Evolutionary conservation across 2,329 filamentous ascomycete species (phyloP).

Genomic region (Daldinia eschscholtzii): DNA sequence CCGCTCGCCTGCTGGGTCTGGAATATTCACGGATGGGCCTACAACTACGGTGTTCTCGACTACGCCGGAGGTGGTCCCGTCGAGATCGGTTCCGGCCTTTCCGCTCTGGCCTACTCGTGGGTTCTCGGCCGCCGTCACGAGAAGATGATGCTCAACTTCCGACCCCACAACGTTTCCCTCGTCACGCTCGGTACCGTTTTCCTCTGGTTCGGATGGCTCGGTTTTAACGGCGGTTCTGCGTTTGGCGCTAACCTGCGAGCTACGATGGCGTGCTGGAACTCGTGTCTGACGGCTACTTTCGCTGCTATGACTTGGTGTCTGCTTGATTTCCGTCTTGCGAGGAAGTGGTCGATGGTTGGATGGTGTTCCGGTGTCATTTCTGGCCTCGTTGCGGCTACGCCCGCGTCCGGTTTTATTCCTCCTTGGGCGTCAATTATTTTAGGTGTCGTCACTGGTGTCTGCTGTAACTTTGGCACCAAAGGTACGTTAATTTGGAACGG

Average conservation of each 20-base stretch:
- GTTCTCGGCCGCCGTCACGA: constrained; percentile 96
- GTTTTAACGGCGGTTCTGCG: constrained; percentile 96
- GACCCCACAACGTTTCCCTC: constrained; percentile 97
- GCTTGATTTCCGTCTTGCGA: constrained; percentile 92
- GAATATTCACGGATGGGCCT: constrained; percentile 95
- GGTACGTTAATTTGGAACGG: constrained; percentile 49
- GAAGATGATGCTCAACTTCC: constrained; percentile 99
- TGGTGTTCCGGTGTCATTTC: constrained; percentile 80
- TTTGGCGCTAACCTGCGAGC: constrained; percentile 96
- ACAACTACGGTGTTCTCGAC: constrained; percentile 90
- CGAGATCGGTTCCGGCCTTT: constrained; percentile 95
- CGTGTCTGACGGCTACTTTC: constrained; percentile 92
- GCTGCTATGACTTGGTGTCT: constrained; percentile 93
- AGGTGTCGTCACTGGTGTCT: constrained; percentile 74
- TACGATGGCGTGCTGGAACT: constrained; percentile 98
- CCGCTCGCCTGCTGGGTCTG: constrained; percentile 96
- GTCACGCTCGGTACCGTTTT: constrained; percentile 95
- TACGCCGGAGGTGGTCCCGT: constrained; percentile 97
- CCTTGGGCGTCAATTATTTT: constrained; percentile 76
- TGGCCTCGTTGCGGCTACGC: constrained; percentile 77
- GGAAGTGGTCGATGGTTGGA: constrained; percentile 89
- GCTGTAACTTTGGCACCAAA: constrained; percentile 78
- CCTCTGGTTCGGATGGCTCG: constrained; percentile 98
- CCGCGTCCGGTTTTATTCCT: constrained; percentile 75
- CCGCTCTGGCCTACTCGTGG: constrained; percentile 94